Evolutionary conservation across 257 asterid genomes (phyloP).

Genomic region (Nicotiana tabacum): DNA sequence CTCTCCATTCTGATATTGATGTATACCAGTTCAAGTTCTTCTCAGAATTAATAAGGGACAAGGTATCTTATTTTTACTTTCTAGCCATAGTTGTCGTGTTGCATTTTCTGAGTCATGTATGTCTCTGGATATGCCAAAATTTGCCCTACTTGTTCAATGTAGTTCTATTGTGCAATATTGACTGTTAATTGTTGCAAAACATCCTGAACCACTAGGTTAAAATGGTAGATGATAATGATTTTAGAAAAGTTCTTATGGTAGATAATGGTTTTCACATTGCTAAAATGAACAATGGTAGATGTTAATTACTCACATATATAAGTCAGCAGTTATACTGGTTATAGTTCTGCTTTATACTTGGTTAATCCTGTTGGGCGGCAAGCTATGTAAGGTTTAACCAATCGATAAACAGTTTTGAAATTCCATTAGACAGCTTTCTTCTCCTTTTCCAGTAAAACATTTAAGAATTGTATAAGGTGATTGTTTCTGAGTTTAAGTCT

Average conservation of each 20-base stretch:
- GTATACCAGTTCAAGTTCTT: constrained; percentile 76
- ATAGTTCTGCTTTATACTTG: not conserved
- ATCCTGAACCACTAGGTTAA: not conserved
- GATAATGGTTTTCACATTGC: not conserved
- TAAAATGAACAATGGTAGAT: not conserved
- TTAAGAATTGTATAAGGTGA: not conserved
- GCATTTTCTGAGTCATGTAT: not conserved
- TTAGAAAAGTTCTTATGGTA: not conserved
- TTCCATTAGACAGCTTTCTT: not conserved
- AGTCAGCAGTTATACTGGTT: not conserved
- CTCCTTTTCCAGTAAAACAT: not conserved
- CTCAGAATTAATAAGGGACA: constrained; percentile 51
- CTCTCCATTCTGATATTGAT: constrained; percentile 74
- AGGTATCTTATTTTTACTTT: constrained; percentile 34
- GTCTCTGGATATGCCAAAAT: not conserved
- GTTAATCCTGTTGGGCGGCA: not conserved
- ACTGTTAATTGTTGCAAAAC: not conserved
- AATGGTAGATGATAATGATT: not conserved
- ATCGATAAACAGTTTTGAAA: not conserved
- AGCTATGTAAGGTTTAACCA: not conserved
- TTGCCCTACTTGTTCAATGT: not conserved
- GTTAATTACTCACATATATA: not conserved
- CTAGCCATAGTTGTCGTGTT: not conserved
- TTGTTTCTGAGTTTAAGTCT: not conserved
- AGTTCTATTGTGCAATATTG: not conserved